Conservation (phyloP, 768 basidiomycete species). For the Calocybe indica region DNA sequence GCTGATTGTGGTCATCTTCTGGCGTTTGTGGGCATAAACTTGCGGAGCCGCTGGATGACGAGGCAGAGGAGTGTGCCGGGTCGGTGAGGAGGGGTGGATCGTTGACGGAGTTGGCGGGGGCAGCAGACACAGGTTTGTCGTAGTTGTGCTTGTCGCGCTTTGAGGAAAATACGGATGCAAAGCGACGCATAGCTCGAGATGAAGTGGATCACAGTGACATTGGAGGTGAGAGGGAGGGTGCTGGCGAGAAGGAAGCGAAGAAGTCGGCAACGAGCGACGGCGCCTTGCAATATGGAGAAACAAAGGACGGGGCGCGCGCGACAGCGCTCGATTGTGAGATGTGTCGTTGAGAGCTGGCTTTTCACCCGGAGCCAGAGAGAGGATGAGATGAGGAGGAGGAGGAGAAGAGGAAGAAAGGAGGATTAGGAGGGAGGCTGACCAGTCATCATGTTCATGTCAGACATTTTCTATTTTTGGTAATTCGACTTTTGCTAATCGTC, state of each 20-base stretch:
- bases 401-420: background rate
- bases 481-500: constrained; percentile 50
- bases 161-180: constrained; percentile 52
- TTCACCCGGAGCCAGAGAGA: background rate
- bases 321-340: too few relatives aligned
- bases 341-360: too few relatives aligned
- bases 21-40: constrained; percentile 54
- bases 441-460: constrained; percentile 8
- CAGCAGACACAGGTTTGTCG: background rate
- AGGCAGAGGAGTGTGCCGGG: constrained; percentile 45
- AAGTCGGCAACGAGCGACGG: too few relatives aligned
- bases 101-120: constrained; percentile 4
- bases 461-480: constrained; percentile 9
- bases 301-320: too few relatives aligned
- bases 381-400: background rate
- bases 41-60: constrained; percentile 57
- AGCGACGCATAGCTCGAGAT: constrained; percentile 47
- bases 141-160: constrained; percentile 34
- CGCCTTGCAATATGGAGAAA: too few relatives aligned
- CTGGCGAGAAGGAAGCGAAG: too few relatives aligned
- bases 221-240: background rate
- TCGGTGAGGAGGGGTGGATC: constrained; percentile 16
- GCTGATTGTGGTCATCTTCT: constrained; percentile 41
- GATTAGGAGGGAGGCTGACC: constrained; percentile 2
- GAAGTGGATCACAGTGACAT: constrained; percentile 5